These are phyloP conservation scores for Gliomastix tumulicola DNA, from an alignment of 2,329 filamentous ascomycete species.

Conservation along the genomic window DNA sequence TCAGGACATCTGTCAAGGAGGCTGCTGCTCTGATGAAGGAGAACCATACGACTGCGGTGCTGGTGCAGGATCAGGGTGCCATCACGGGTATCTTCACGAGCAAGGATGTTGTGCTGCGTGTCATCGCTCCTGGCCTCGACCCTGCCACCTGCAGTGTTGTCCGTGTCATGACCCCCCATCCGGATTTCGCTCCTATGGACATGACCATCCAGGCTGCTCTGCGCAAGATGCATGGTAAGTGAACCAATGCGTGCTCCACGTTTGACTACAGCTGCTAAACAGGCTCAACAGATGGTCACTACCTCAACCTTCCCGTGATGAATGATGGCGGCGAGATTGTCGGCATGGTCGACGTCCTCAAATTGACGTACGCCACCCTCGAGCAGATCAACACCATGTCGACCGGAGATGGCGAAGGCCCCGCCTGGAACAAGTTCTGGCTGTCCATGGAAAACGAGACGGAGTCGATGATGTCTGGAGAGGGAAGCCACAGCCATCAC, in stretches of 20 bases:
- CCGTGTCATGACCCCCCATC: constrained; percentile 97
- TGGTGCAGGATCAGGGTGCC: constrained; percentile 93
- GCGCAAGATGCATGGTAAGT: constrained; percentile 95
- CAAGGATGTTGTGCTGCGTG: constrained; percentile 96
- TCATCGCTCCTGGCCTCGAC: constrained; percentile 94
- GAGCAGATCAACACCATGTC: constrained; percentile 97
- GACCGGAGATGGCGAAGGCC: constrained; percentile 81
- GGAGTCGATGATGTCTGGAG: constrained; percentile 92
- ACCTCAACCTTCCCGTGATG: constrained; percentile 97
- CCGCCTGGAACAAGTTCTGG: constrained; percentile 99
- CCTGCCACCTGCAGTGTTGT: constrained; percentile 95
- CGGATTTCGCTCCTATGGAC: constrained; percentile 96
- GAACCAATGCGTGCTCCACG: background rate
- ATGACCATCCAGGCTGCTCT: constrained; percentile 99
- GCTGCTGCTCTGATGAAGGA: constrained; percentile 97
- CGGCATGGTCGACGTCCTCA: constrained; percentile 98
- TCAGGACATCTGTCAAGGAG: constrained; percentile 93
- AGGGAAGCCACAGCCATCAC: constrained; percentile 64
- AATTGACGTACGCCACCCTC: constrained; percentile 94
- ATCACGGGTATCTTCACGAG: constrained; percentile 99
- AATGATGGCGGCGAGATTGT: constrained; percentile 96
- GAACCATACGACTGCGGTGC: constrained; percentile 91
- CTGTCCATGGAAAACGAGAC: constrained; percentile 90
- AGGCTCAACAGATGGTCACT: constrained; percentile 72
- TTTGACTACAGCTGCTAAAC: background rate